Percentiles rank a stretch among this genome's conserved stretches.
Evolutionary conservation across 2,329 filamentous ascomycete genomes (phyloP).

Genomic region (Calonectria pteridis): DNA sequence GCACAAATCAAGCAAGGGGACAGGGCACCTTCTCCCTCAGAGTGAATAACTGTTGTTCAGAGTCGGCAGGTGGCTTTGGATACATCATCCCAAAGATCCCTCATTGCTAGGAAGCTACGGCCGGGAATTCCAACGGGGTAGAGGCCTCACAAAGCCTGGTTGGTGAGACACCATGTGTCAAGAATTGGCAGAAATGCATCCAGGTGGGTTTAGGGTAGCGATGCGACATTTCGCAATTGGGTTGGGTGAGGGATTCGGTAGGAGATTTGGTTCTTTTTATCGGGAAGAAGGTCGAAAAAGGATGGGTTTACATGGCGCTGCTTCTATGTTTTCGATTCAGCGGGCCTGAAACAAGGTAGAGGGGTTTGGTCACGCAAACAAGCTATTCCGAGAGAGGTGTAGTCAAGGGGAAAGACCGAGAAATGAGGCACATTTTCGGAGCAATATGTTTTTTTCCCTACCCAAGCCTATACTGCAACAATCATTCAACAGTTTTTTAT

Average conservation of each 20-base stretch:
- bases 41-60: not conserved
- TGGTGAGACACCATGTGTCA: slow-evolving; percentile 36
- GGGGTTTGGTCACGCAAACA: not conserved
- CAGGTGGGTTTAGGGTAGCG: not conserved
- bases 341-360: not conserved
- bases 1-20: not conserved
- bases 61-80: not conserved
- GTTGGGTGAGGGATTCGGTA: not conserved
- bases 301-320: not conserved
- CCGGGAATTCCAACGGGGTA: not conserved
- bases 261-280: not conserved
- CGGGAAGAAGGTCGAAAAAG: not conserved
- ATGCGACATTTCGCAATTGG: not conserved
- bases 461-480: not conserved
- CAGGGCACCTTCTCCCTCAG: not conserved
- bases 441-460: not conserved
- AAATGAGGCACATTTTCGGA: not conserved
- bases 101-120: not conserved
- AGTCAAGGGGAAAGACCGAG: not conserved
- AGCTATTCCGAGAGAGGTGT: not conserved
- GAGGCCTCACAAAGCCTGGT: not conserved
- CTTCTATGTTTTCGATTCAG: not conserved
- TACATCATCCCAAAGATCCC: not conserved
- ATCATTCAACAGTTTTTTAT: not conserved
- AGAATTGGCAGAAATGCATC: not conserved